phyloP scores from a whole-genome alignment of 1,284 basidiomycete genomes.

The Tremellales sp. region DNA sequence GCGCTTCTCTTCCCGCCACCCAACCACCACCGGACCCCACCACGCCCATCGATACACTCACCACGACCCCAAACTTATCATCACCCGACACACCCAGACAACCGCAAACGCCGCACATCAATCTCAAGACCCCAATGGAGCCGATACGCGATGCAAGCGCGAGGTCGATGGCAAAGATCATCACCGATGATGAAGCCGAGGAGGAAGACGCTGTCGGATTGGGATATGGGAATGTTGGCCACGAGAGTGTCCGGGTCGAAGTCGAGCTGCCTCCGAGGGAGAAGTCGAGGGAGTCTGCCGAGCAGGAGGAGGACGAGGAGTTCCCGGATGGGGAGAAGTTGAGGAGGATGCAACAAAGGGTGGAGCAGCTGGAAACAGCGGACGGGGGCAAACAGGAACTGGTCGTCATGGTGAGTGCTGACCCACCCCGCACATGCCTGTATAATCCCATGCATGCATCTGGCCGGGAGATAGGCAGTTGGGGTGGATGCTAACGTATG shows the following conservation, averaged over 20 bases:
- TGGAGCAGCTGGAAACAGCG: conserved; percentile 8
- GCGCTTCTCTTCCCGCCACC: conserved; percentile 4
- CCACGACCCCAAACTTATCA: conserved; percentile 25
- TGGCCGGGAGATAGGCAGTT: neutral
- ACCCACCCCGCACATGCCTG: neutral
- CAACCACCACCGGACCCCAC: neutral
- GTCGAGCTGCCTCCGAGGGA: neutral
- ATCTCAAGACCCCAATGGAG: conserved; percentile 19
- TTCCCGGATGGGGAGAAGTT: conserved; percentile 17
- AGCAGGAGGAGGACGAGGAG: conserved; percentile 5
- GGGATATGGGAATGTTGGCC: conserved; percentile 6
- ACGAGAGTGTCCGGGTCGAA: neutral
- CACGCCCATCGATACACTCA: conserved; percentile 1
- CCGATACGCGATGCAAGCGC: conserved; percentile 3
- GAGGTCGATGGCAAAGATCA: neutral
- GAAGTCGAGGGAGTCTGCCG: neutral
- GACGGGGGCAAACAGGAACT: conserved; percentile 18
- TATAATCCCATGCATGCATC: neutral
- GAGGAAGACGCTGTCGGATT: neutral
- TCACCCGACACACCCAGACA: conserved; percentile 25
- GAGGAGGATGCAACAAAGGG: conserved; percentile 13
- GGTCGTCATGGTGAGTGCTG: conserved; percentile 31
- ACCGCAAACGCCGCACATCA: conserved; percentile 20
- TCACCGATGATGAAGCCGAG: neutral
- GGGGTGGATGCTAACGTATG: neutral